Evolutionary conservation across 1,139 yeast genomes (phyloP), one percentile per base, ranked within the genome.

Genomic region (Magnusiomyces suaveolens): DNA sequence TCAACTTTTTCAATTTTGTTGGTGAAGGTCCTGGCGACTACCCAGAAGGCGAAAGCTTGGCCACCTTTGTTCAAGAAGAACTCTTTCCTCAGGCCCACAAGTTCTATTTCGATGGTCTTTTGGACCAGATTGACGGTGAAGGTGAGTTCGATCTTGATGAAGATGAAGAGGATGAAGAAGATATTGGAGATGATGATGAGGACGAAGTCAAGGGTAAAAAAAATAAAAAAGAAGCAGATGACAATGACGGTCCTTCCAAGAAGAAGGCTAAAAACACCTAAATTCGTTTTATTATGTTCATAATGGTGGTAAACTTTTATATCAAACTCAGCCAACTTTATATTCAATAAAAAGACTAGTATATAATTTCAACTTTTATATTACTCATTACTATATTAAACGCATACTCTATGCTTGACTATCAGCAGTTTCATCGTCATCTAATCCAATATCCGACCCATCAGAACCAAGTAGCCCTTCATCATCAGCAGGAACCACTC

Each of bases 1-100:
- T 73, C 58, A 63, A 61, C 24, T 73, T 72, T 72, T 70, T 70
- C 56, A 60, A 56, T 23, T 70, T 60, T 56, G 56, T 62, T 4
- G 73, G 72, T 29, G 59, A 63, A 4, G 69, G 67, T 3, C 68
- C 69, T 10, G 69, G 68, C n/a, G 71, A 67, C 33, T 64, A 54
- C 43, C 58, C 60, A 12, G 64, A 62, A 4, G 74, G 72, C 10
- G 69, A 68, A 16, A 66, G 63, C 32, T 64, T 72, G n/a, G 75
- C 75, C 2, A 58, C 65, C 53, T 56, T 65, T 14, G 57, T 73
- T 25, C 63, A 68, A 24, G 75, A 71, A 29, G 75, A 72, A 33
- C 53, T 73, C 8, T 73, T 60, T 58, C 76, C 75, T 10, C 69
- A 69, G 47, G 76, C 76, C 1, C 60, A 70, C 29, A 70, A 70